phyloP scores from a whole-genome alignment of 352 stramenopile species.

The Pythium myriotylum region DNA sequence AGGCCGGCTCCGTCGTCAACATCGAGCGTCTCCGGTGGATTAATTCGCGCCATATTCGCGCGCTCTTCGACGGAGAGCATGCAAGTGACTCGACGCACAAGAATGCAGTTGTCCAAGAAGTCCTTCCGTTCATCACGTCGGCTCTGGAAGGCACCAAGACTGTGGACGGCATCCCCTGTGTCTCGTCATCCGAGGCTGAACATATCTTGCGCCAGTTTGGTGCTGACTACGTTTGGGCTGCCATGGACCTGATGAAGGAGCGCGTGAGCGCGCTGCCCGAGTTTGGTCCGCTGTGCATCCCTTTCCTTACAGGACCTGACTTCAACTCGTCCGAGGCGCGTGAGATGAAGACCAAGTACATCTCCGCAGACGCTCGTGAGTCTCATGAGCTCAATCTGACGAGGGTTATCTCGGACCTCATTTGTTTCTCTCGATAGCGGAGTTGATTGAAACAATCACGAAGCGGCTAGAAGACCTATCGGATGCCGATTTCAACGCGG shows the following conservation, averaged over 20 bases:
- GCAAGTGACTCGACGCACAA: slow-evolving; percentile 41
- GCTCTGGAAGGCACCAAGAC: slow-evolving; percentile 39
- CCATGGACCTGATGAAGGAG: slow-evolving; percentile 88
- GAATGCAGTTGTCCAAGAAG: slow-evolving; percentile 51
- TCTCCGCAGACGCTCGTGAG: slow-evolving; percentile 56
- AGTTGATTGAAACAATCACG: slow-evolving; percentile 56
- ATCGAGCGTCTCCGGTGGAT: slow-evolving; percentile 87
- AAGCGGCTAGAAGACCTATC: slow-evolving; percentile 47
- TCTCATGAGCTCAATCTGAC: not conserved
- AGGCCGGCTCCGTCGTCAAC: slow-evolving; percentile 88
- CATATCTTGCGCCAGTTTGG: slow-evolving; percentile 59
- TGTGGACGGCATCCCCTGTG: slow-evolving; percentile 22
- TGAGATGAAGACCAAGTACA: slow-evolving; percentile 78
- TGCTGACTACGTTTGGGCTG: slow-evolving; percentile 69
- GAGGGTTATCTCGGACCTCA: not conserved
- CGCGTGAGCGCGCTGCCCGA: slow-evolving; percentile 77
- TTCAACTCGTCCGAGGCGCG: slow-evolving; percentile 48
- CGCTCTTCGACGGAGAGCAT: slow-evolving; percentile 63
- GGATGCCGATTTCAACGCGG: slow-evolving; percentile 69
- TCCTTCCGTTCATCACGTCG: slow-evolving; percentile 66
- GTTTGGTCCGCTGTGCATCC: slow-evolving; percentile 74
- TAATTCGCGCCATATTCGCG: slow-evolving; percentile 86
- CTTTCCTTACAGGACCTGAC: slow-evolving; percentile 72
- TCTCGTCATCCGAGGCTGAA: slow-evolving; percentile 23
- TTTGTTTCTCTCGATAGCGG: slow-evolving; percentile 25